A percentile compares a stretch with the other conserved stretches of the same genome.
These are phyloP conservation scores for Phallus indusiatus DNA, from an alignment of 768 basidiomycete species.

Conservation along the genomic window DNA sequence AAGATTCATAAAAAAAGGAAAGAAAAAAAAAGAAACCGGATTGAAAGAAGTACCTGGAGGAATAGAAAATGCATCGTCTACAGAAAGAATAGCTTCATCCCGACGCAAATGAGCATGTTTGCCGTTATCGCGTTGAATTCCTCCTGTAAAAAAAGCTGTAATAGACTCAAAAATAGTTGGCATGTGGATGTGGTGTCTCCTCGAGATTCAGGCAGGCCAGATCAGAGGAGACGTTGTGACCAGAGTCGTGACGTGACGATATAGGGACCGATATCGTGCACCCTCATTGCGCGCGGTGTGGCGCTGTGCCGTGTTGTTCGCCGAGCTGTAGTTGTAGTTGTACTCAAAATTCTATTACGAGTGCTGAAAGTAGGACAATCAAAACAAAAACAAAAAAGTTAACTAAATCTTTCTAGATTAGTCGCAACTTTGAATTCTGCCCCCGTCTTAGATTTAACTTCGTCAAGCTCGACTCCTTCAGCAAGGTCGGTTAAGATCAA, in stretches of 20 bases:
- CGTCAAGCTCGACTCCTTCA: conserved; percentile 75
- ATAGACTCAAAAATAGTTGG: conserved; percentile 7
- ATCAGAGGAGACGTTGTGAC: background rate
- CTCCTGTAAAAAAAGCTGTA: background rate
- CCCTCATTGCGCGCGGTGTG: background rate
- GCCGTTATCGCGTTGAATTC: background rate
- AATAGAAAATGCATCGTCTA: conserved; percentile 83
- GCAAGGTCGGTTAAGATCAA: conserved; percentile 75
- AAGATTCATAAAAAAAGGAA: conserved; percentile 43
- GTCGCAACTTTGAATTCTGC: conserved; percentile 63
- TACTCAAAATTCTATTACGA: background rate
- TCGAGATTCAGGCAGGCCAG: background rate
- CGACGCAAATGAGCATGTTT: conserved; percentile 18
- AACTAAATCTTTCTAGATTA: conserved; percentile 35
- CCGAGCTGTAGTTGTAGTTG: background rate
- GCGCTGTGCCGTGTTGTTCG: background rate
- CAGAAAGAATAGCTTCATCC: conserved; percentile 63
- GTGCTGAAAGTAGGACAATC: conserved; percentile 1
- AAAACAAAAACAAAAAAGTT: background rate
- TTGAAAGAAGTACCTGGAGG: conserved; percentile 26
- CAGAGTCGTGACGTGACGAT: background rate
- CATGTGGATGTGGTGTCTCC: background rate
- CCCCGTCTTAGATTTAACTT: conserved; percentile 80
- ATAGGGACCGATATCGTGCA: background rate
- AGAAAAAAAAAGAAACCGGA: conserved; percentile 50